A percentile compares a stretch with the other conserved stretches of the same genome.
Conservation (phyloP, 2,329 filamentous ascomycete genomes). For the Cyphellophora attinorum region DNA sequence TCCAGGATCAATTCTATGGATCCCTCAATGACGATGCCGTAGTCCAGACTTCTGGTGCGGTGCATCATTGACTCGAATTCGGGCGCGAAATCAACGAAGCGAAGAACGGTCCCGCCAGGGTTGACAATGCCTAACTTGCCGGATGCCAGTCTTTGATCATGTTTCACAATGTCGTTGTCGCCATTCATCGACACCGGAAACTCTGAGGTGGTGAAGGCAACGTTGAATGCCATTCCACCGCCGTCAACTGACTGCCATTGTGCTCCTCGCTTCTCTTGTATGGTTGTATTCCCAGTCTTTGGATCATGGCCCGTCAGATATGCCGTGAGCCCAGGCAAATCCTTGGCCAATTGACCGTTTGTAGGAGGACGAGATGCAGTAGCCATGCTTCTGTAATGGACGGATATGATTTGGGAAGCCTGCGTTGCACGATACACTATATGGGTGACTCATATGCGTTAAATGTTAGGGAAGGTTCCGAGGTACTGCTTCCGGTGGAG, state of each 20-base stretch:
- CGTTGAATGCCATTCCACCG: conserved; percentile 6
- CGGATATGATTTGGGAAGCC: no score
- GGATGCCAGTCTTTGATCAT: conserved; percentile 3
- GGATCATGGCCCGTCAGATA: conserved; percentile 8
- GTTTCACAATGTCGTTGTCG: conserved; percentile 6
- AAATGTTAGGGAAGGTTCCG: no score
- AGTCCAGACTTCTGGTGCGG: conserved; percentile 45
- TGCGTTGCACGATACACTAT: no score
- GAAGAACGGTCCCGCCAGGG: conserved; percentile 6
- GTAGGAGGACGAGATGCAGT: conserved; percentile 6
- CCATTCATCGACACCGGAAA: conserved; percentile 9
- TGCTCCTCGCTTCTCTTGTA: conserved; percentile 6
- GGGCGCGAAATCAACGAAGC: conserved; percentile 37
- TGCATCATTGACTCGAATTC: conserved; percentile 37
- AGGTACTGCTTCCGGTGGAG: no score
- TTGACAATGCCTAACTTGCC: conserved; percentile 7
- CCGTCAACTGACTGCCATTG: conserved; percentile 7
- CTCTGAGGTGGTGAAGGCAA: conserved; percentile 5
- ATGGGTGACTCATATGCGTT: no score
- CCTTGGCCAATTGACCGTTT: conserved; percentile 5
- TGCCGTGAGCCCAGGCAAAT: conserved; percentile 7
- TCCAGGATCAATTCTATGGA: conserved; percentile 42
- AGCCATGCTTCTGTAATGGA: conserved; percentile 2
- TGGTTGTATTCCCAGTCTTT: conserved; percentile 5
- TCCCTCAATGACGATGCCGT: conserved; percentile 45